phyloP scores from a whole-genome alignment of 1,284 basidiomycete species.

The Mycena citricolor region DNA sequence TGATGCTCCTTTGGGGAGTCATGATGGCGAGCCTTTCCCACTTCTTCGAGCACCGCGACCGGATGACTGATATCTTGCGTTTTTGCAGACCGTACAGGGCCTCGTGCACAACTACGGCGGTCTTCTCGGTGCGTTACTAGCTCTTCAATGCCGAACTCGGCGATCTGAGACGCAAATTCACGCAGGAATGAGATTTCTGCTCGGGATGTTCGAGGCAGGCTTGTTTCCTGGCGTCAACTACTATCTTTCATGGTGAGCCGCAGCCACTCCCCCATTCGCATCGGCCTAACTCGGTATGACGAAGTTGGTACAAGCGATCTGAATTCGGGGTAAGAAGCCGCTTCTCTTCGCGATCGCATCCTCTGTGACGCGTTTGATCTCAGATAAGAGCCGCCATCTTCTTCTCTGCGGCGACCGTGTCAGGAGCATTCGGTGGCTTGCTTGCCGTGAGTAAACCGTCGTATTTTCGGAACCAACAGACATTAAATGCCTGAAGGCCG shows the following conservation, averaged over 20 bases:
- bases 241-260: slow-evolving; percentile 62
- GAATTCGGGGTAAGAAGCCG: slow-evolving; percentile 56
- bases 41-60: not conserved
- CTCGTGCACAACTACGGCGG: slow-evolving; percentile 63
- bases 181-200: slow-evolving; percentile 61
- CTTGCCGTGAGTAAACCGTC: slow-evolving; percentile 64
- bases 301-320: slow-evolving; percentile 66
- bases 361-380: not conserved
- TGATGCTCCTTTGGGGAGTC: slow-evolving; percentile 70
- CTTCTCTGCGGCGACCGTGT: slow-evolving; percentile 73
- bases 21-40: slow-evolving; percentile 53
- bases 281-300: not conserved
- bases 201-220: slow-evolving; percentile 72
- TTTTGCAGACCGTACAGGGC: slow-evolving; percentile 74
- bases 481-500: slow-evolving; percentile 43
- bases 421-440: slow-evolving; percentile 70
- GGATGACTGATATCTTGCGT: not conserved
- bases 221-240: slow-evolving; percentile 64
- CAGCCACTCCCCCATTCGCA: not conserved
- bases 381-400: slow-evolving; percentile 60
- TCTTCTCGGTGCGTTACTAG: slow-evolving; percentile 51
- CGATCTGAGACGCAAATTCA: too few relatives aligned
- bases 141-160: not conserved
- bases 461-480: not conserved
- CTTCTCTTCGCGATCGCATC: not conserved